These are phyloP conservation scores for Rhododendron henanense DNA, from an alignment of 148 eudicot species.

Conservation along the genomic window DNA sequence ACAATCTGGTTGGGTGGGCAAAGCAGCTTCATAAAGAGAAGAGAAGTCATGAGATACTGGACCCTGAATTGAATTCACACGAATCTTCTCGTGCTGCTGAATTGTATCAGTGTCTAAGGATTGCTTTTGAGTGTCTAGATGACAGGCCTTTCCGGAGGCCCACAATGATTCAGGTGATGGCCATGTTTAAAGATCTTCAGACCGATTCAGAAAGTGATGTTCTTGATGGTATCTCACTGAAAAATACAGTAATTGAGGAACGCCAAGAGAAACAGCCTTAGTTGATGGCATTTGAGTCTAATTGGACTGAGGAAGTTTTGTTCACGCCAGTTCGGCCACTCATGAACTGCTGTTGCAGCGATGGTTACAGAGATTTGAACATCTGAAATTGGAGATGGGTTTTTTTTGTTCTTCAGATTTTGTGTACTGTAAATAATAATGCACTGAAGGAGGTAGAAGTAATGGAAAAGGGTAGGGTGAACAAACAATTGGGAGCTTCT, in stretches of 20 bases:
- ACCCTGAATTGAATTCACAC: slow-evolving; percentile 34
- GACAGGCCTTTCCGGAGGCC: slow-evolving; percentile 46
- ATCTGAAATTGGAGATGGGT: background rate
- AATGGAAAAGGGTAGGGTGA: slow-evolving; percentile 11
- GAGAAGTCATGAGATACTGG: slow-evolving; percentile 35
- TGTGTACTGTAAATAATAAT: slow-evolving; percentile 24
- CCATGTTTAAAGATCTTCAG: slow-evolving; percentile 52
- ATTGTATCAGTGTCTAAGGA: slow-evolving; percentile 33
- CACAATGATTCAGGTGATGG: slow-evolving; percentile 60
- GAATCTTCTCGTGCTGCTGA: slow-evolving; percentile 26
- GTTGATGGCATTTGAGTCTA: slow-evolving; percentile 4
- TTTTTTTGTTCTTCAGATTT: slow-evolving; percentile 4
- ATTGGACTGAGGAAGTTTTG: background rate
- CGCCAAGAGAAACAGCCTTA: slow-evolving; percentile 35
- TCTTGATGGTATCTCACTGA: slow-evolving; percentile 42
- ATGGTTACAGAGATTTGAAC: background rate
- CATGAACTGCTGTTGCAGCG: background rate
- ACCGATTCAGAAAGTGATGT: slow-evolving; percentile 48
- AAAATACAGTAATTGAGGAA: slow-evolving; percentile 41
- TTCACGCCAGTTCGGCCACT: background rate
- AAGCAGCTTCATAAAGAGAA: slow-evolving; percentile 41
- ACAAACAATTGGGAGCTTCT: slow-evolving; percentile 6
- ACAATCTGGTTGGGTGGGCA: slow-evolving; percentile 63
- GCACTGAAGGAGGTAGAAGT: slow-evolving; percentile 21
- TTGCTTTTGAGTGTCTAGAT: slow-evolving; percentile 52